Percentiles rank a stretch among this genome's conserved stretches.
phyloP scores from a whole-genome alignment of 2,329 filamentous ascomycete species.

The Teratosphaeria destructans region DNA sequence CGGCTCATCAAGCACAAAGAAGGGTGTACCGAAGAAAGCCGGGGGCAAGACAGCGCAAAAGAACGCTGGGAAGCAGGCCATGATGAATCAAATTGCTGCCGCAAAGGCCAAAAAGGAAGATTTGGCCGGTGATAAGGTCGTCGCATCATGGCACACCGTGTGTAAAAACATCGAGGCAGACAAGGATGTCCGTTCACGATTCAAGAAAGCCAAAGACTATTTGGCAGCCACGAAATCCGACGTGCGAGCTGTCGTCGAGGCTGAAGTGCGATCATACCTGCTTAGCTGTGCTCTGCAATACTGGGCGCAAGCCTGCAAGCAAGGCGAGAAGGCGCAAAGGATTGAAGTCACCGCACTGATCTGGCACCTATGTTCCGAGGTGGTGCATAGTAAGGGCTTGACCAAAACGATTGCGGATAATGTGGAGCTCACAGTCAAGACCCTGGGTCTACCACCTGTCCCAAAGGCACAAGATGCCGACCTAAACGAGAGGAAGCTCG shows the following conservation, averaged over 20 bases:
- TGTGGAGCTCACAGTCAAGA: slow-evolving; percentile 26
- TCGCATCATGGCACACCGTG: slow-evolving; percentile 36
- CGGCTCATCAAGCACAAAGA: slow-evolving; percentile 11
- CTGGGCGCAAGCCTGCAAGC: slow-evolving; percentile 36
- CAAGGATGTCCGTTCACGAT: slow-evolving; percentile 33
- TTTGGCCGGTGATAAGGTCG: slow-evolving; percentile 28
- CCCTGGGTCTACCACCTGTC: slow-evolving; percentile 30
- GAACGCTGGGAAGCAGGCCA: slow-evolving; percentile 33
- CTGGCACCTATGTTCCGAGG: slow-evolving; percentile 34
- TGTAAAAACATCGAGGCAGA: slow-evolving; percentile 40
- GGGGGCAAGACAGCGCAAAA: slow-evolving; percentile 25
- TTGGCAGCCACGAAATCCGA: slow-evolving; percentile 32
- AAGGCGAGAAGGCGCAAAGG: slow-evolving; percentile 22
- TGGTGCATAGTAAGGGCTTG: slow-evolving; percentile 29
- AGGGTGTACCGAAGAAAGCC: slow-evolving; percentile 19
- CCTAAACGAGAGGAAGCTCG: slow-evolving; percentile 24
- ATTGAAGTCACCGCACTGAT: slow-evolving; percentile 37
- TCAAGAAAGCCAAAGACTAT: slow-evolving; percentile 41
- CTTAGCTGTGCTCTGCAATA: slow-evolving; percentile 39
- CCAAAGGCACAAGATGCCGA: slow-evolving; percentile 10
- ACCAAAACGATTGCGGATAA: slow-evolving; percentile 32
- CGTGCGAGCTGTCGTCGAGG: slow-evolving; percentile 30
- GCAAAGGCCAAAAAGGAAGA: slow-evolving; percentile 34
- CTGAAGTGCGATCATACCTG: slow-evolving; percentile 40
- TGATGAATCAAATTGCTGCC: slow-evolving; percentile 33